phyloP scores from a whole-genome alignment of 2,329 filamentous ascomycete genomes.

The Ophiostoma triangulosporum region DNA sequence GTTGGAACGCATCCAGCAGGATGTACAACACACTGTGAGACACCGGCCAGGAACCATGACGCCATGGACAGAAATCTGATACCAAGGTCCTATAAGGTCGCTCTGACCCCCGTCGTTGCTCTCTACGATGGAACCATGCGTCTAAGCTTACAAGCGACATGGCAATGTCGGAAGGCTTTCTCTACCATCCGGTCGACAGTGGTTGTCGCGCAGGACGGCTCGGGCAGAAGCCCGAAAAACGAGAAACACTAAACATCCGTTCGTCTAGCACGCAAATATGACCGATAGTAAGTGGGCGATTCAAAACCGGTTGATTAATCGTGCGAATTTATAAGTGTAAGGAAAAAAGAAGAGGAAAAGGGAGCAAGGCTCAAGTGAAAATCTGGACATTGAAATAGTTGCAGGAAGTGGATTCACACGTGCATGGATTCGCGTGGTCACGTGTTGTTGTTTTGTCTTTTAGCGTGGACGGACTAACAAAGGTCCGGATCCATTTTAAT shows the following conservation, averaged over 20 bases:
- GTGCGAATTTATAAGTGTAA: slow-evolving; percentile 37
- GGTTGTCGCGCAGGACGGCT: slow-evolving; percentile 5
- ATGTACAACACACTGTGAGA: background rate
- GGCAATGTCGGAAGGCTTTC: slow-evolving; percentile 10
- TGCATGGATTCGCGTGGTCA: background rate
- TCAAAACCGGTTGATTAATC: slow-evolving; percentile 47
- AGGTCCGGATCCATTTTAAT: background rate
- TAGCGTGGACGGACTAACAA: slow-evolving; percentile 1
- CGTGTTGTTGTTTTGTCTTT: background rate
- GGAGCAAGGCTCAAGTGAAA: background rate
- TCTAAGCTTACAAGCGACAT: background rate
- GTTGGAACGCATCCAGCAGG: background rate
- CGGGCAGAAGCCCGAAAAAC: slow-evolving; percentile 1
- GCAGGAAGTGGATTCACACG: background rate
- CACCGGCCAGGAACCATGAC: background rate
- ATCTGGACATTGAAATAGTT: background rate
- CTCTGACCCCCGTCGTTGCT: background rate
- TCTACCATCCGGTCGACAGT: slow-evolving; percentile 5
- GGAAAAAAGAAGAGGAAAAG: slow-evolving; percentile 15
- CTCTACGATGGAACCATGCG: no score
- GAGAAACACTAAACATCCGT: slow-evolving; percentile 16
- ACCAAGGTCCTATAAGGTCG: no score
- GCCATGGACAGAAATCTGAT: background rate
- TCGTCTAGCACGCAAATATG: slow-evolving; percentile 48
- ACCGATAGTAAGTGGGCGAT: slow-evolving; percentile 39